A percentile compares a stretch with the other conserved stretches of the same genome.
phyloP scores from a whole-genome alignment of 177 flowering plant species.

The Vitis hybrid region DNA sequence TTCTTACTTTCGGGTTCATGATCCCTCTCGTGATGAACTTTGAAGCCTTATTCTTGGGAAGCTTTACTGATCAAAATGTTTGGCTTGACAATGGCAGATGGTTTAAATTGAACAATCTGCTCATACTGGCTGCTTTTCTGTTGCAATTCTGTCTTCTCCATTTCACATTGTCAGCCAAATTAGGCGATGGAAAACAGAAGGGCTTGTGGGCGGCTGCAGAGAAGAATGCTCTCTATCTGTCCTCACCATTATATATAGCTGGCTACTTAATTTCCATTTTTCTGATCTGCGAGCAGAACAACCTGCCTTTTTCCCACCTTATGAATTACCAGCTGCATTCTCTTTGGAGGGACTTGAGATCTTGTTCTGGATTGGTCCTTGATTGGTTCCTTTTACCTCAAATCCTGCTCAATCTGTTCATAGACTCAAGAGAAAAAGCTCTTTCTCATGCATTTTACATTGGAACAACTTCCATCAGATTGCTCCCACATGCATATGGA shows the following conservation, averaged over 20 bases:
- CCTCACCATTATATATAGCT: slow-evolving; percentile 31
- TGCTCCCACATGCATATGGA: slow-evolving; percentile 68
- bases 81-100: slow-evolving; percentile 40
- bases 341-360: slow-evolving; percentile 42
- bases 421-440: slow-evolving; percentile 34
- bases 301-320: background rate
- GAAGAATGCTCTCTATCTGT: slow-evolving; percentile 35
- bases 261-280: slow-evolving; percentile 31
- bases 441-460: slow-evolving; percentile 47
- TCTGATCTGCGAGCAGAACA: slow-evolving; percentile 16
- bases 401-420: slow-evolving; percentile 53
- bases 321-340: slow-evolving; percentile 18
- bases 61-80: slow-evolving; percentile 18
- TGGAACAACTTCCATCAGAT: slow-evolving; percentile 51
- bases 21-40: slow-evolving; percentile 60
- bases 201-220: slow-evolving; percentile 37
- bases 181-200: slow-evolving; percentile 26
- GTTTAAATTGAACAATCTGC: slow-evolving; percentile 59
- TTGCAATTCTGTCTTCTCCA: slow-evolving; percentile 59
- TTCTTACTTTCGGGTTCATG: slow-evolving; percentile 62
- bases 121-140: slow-evolving; percentile 45
- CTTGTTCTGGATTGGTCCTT: slow-evolving; percentile 60
- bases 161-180: slow-evolving; percentile 46
- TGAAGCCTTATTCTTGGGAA: slow-evolving; percentile 44
- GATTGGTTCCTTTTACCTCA: slow-evolving; percentile 76